Conservation (phyloP, 2,329 filamentous ascomycete species). For the Aspergillus eucalypticola region DNA sequence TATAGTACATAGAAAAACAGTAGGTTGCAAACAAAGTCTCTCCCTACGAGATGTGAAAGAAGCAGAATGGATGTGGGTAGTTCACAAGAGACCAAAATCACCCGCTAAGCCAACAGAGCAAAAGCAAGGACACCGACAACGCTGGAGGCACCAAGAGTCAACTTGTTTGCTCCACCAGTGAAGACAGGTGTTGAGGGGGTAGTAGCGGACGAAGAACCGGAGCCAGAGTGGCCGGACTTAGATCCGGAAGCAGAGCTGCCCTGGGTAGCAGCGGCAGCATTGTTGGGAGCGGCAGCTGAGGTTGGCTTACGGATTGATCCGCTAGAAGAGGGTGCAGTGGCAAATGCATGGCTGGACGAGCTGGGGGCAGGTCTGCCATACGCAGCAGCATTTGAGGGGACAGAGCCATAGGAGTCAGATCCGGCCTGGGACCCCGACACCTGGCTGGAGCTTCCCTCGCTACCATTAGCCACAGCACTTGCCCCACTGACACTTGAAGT, state of each 20-base stretch:
- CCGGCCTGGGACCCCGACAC: neutral
- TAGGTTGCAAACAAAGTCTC: neutral
- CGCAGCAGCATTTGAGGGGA: neutral
- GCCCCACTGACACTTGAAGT: neutral
- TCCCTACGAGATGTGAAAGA: neutral
- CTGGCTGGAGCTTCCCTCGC: neutral
- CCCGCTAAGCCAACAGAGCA: slow-evolving; percentile 18
- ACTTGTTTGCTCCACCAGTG: slow-evolving; percentile 25
- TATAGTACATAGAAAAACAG: slow-evolving; percentile 4
- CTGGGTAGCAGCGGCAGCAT: neutral
- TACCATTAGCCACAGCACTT: neutral
- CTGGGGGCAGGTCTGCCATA: neutral
- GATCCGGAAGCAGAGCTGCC: slow-evolving; percentile 3
- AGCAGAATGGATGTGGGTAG: neutral
- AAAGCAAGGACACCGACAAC: slow-evolving; percentile 21
- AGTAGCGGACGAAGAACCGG: slow-evolving; percentile 14
- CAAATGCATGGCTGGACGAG: neutral
- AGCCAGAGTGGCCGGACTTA: slow-evolving; percentile 5
- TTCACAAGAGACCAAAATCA: neutral
- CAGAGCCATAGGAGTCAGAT: neutral
- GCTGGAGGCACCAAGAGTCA: slow-evolving; percentile 18
- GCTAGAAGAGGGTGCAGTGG: neutral
- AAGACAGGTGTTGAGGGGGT: slow-evolving; percentile 22
- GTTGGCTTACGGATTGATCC: neutral
- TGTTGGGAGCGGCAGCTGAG: neutral